Conservation (phyloP, 208 protist species). For the Trypanosoma brucei region DNA sequence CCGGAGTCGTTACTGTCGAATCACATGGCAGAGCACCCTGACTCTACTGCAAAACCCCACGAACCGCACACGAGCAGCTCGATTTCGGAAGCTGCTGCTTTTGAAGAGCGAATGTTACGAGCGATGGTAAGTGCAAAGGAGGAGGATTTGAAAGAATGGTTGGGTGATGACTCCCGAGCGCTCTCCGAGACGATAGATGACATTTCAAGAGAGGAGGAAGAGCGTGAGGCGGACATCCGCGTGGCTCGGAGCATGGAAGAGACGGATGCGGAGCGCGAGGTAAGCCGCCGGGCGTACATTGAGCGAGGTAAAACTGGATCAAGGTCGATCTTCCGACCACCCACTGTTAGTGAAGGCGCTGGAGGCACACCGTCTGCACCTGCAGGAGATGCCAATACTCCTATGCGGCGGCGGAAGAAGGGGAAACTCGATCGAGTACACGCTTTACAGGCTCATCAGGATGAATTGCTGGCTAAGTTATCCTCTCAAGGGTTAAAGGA, state of each 20-base stretch:
- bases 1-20: slow-evolving; percentile 65
- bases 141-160: slow-evolving; percentile 53
- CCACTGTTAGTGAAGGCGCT: slow-evolving; percentile 36
- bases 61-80: slow-evolving; percentile 41
- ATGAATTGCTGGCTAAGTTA: slow-evolving; percentile 41
- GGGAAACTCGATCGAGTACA: slow-evolving; percentile 61
- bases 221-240: slow-evolving; percentile 36
- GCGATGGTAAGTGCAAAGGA: slow-evolving; percentile 79
- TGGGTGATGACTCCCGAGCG: slow-evolving; percentile 25
- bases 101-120: slow-evolving; percentile 75
- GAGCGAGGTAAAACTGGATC: slow-evolving; percentile 83
- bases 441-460: slow-evolving; percentile 72
- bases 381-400: slow-evolving; percentile 17
- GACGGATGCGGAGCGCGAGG: slow-evolving; percentile 70
- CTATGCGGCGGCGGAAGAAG: slow-evolving; percentile 49
- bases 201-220: slow-evolving; percentile 69
- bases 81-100: slow-evolving; percentile 18
- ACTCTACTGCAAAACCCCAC: slow-evolving; percentile 54
- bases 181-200: slow-evolving; percentile 70
- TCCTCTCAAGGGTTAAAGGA: slow-evolving; percentile 31
- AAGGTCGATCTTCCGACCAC: slow-evolving; percentile 68
- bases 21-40: slow-evolving; percentile 69
- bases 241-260: slow-evolving; percentile 87
- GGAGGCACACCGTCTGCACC: slow-evolving; percentile 5
- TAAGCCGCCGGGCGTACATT: slow-evolving; percentile 82